Base-by-base conservation (phyloP, 1,284 basidiomycete genomes). In the Ustilago crameri region DNA sequence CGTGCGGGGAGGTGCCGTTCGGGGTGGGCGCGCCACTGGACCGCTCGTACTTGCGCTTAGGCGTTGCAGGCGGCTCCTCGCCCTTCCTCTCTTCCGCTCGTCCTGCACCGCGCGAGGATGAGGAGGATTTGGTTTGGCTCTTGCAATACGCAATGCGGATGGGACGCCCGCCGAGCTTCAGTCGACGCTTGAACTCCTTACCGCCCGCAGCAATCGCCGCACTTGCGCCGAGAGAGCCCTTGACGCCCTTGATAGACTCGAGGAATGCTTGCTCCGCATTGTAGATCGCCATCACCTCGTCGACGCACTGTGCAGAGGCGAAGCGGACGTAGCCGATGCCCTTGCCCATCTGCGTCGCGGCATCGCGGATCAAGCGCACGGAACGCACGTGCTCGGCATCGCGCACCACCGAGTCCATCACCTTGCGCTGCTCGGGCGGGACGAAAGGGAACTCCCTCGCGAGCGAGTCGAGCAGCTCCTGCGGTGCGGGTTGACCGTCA, bases 301-400 rank as follows among this genome's bases (percentile, higher is more conserved):
- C 82, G 12, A 80, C 68, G 43, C 62, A 65, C 42, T 47, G 88
- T 90, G 78, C 82, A 93, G 77, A 94, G 52, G 86, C 82, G 74
- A 98, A 93, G 75, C 93, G 90, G 9, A 98, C 90, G 82, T 98
- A 98, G 10, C 91, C 95, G 81, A 98, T 95, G 1, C 95, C 95
- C 85, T 97, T 98, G n/a, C 95, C 95, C 34, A 98, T 88, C 75
- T 95, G 94, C 0, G 93, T 96, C 57, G 93, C 93, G 75, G 89
- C 89, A 84, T 98, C 95, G 44, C 93, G 88, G 44, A 98, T 87
- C 63, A 98, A 89, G 32, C 95, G 88, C 9, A 98, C 93, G 26
- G 88, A 88, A 8, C 88, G 88, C 7, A 98, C 94, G 91, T 92
- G 97, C 41, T 82, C 22, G 60, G 80, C 26, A 61, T 78, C 34